Evolutionary conservation across 2,329 filamentous ascomycete genomes (phyloP).

Genomic region (Cytospora paraplurivora): DNA sequence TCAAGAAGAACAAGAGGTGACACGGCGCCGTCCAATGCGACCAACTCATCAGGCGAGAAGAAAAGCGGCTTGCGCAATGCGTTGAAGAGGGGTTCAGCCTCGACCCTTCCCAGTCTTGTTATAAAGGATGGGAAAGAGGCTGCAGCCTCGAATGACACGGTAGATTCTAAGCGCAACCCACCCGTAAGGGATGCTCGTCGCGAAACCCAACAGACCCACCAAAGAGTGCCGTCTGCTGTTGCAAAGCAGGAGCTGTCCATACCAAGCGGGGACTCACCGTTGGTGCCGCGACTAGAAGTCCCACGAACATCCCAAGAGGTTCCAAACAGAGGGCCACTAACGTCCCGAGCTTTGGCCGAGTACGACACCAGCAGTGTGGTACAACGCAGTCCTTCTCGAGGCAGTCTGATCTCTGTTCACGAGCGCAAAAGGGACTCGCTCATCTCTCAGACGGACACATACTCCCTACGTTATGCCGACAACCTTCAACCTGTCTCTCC

Average conservation of each 20-base stretch:
- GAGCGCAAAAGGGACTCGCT: slow-evolving; percentile 56
- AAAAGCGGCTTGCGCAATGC: slow-evolving; percentile 52
- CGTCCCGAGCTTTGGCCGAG: slow-evolving; percentile 42
- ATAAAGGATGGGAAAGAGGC: slow-evolving; percentile 41
- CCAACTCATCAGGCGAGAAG: slow-evolving; percentile 43
- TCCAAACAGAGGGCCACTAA: slow-evolving; percentile 40
- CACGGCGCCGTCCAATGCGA: slow-evolving; percentile 5
- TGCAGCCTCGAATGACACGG: slow-evolving; percentile 18
- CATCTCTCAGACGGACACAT: slow-evolving; percentile 58
- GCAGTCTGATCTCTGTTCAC: slow-evolving; percentile 54
- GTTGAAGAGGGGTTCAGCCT: slow-evolving; percentile 52
- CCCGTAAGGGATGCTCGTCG: neutral
- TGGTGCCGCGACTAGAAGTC: slow-evolving; percentile 39
- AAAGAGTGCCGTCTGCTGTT: slow-evolving; percentile 30
- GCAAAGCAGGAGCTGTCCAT: slow-evolving; percentile 33
- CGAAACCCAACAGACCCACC: slow-evolving; percentile 25
- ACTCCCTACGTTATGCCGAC: slow-evolving; percentile 43
- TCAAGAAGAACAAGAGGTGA: slow-evolving; percentile 37
- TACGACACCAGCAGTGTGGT: slow-evolving; percentile 33
- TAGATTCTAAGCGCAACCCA: slow-evolving; percentile 30
- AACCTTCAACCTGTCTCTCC: slow-evolving; percentile 50
- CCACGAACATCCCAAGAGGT: slow-evolving; percentile 42
- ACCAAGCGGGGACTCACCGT: slow-evolving; percentile 38
- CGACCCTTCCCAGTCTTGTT: slow-evolving; percentile 51
- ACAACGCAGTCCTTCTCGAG: slow-evolving; percentile 46